These are phyloP conservation scores for Plasmodium gallinaceum DNA, from an alignment of 169 alveolate species.

Conservation along the genomic window DNA sequence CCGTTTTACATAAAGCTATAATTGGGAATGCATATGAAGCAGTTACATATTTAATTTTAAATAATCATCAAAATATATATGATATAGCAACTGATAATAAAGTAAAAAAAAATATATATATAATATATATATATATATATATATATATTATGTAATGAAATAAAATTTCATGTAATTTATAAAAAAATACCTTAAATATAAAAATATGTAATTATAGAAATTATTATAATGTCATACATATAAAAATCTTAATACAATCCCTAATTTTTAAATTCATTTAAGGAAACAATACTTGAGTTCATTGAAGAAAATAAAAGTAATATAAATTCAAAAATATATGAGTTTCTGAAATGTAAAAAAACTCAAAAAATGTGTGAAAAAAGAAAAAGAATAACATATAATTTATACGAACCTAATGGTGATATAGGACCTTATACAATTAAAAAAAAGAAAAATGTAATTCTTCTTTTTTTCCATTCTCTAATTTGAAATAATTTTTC, in stretches of 20 bases:
- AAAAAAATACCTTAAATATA: no score
- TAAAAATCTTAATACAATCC: not conserved
- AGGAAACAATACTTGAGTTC: constrained; percentile 47
- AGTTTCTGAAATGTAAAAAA: constrained; percentile 26
- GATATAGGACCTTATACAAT: constrained; percentile 39
- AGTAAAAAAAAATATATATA: constrained; percentile 11
- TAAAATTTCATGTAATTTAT: no score
- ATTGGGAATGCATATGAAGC: constrained; percentile 74
- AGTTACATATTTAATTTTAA: constrained; percentile 25
- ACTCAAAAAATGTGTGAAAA: constrained; percentile 17
- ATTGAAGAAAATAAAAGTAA: constrained; percentile 59
- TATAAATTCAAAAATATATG: constrained; percentile 37
- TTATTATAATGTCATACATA: not conserved
- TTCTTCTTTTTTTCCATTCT: not conserved
- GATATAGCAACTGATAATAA: constrained; percentile 57
- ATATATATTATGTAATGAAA: not conserved
- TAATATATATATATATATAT: not conserved
- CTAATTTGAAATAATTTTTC: not conserved
- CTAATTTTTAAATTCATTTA: not conserved
- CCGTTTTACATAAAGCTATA: constrained; percentile 46
- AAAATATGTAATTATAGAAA: no score
- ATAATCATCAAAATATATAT: constrained; percentile 28
- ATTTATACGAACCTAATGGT: constrained; percentile 49
- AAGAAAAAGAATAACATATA: not conserved
- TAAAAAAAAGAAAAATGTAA: constrained; percentile 52